phyloP scores from a whole-genome alignment of 176 grass and related monocot species.

The Aegilops speltoides region DNA sequence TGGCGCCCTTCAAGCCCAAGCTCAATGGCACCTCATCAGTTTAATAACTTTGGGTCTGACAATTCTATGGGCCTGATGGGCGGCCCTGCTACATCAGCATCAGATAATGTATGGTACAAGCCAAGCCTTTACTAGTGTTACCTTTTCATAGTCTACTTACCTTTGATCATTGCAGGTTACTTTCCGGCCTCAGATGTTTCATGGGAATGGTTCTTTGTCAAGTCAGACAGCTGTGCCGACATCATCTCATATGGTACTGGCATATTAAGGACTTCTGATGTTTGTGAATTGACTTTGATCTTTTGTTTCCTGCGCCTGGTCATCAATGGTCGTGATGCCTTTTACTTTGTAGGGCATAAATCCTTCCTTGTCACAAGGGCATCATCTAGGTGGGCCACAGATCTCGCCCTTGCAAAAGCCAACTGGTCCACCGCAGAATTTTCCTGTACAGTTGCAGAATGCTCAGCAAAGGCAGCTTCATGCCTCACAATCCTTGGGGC shows the following conservation, averaged over 20 bases:
- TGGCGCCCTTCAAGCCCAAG: conserved; percentile 77
- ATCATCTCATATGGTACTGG: conserved; percentile 68
- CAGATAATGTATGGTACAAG: conserved; percentile 64
- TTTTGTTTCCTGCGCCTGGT: conserved; percentile 12
- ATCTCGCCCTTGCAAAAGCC: conserved; percentile 69
- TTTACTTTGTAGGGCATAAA: conserved; percentile 66
- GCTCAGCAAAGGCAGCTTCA: conserved; percentile 71
- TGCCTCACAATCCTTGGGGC: conserved; percentile 50
- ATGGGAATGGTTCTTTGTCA: conserved; percentile 56
- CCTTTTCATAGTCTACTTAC: conserved; percentile 25
- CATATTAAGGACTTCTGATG: conserved; percentile 19
- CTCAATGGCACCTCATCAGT: conserved; percentile 61
- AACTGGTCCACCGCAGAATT: conserved; percentile 52
- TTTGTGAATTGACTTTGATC: conserved; percentile 14
- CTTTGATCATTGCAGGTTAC: conserved; percentile 46
- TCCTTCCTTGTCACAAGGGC: conserved; percentile 51
- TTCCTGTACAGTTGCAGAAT: conserved; percentile 57
- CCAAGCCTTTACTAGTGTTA: conserved; percentile 27
- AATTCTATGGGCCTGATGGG: conserved; percentile 49
- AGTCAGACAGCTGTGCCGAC: conserved; percentile 53
- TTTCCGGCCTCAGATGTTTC: conserved; percentile 49
- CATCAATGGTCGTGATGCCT: not conserved
- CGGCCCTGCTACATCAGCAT: conserved; percentile 47
- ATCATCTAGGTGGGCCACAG: conserved; percentile 63
- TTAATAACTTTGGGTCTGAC: conserved; percentile 65